Evolutionary conservation across 2,329 filamentous ascomycete species (phyloP), one percentile per base, ranked within the genome.

Genomic region (Akanthomyces muscarius): DNA sequence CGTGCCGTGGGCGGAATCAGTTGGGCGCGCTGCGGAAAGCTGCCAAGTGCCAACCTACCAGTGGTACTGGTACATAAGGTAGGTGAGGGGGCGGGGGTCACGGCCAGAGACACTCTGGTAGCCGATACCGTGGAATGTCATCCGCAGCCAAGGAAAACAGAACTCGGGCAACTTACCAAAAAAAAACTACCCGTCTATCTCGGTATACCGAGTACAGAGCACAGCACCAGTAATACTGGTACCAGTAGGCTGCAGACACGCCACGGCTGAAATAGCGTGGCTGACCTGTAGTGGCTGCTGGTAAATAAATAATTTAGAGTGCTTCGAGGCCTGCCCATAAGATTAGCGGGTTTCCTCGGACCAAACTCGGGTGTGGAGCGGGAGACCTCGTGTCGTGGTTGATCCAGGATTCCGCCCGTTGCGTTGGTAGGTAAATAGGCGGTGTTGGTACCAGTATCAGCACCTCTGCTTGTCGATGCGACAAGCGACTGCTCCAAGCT

Each of bases 331-430:
- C 14, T 41, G 14, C 3, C 38, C 38, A 41, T 41, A 6, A 30
- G 10, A 52, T n/a, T 30, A 33, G 52, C 52, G 23, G 41, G 42
- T 18, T 42, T 23, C 44, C n/a, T 58, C 55, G 55, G 55, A 41
- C 21, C 30, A 47, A 58, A 47, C 55, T 58, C 30, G 55, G 44
- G 14, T 41, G 55, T 58, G 55, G 55, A 58, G 44, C 55, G 33
- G 55, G 44, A 48, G 25, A 41, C 28, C 42, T 47, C 11, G 41
- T n/a, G 28, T 57, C 28, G 21, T 41, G 55, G 55, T 58, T 58
- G 55, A 44, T 18, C 55, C 55, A 58, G 30, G 55, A 14, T 58
- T 50, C 55, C 55, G 55, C 55, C 55, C 55, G 44, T 58, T 58
- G 55, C 55, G 44, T 58, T 58, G 55, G 30, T n/a, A 36, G 41